Evolutionary conservation across 306 rosid genomes (phyloP), one percentile per base, ranked within the genome.

Genomic region (Spatholobus suberectus): DNA sequence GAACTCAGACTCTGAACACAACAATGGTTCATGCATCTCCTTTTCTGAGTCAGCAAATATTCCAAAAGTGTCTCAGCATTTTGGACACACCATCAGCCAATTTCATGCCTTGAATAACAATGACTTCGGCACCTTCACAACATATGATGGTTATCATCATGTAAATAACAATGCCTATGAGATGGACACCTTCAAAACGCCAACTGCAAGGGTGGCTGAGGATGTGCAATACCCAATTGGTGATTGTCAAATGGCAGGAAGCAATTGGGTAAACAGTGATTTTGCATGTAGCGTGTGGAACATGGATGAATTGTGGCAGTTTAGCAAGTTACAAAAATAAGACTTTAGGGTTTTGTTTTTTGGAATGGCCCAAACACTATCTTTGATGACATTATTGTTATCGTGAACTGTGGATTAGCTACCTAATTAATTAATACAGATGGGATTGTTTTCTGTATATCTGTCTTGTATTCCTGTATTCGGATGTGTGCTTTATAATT

Each of bases 281-380:
- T 88, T 83, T 72, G 77, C 87, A 47, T 77, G 82, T 68, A n/a
- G 58, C 80, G 26, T 77, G 78, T 83, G 88, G 90, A 86, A 63
- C 86, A 85, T 80, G 83, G 94, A 92, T 72, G 90, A 86, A 58
- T 72, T 88, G 29, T 91, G 88, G 89, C 87, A 82, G 46, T 63
- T 78, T 76, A 77, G 83, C 76, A 86, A 70, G 70, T 66, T 65
- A 2, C 32, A 77, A 70, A 73, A 73, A 41, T 73, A n/a, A 65
- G 2, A 80, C 34, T 7, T 81, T 40, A 14, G 63, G 81, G 86
- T 69, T 85, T 81, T 76, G 18, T 59, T 76, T 67, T 59, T 75
- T 65, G 21, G 51, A 77, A 78, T 44, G 69, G 70, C 83, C 82
- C 82, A 77, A 76, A 78, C 14, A 40, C 46, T 77, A 13, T 77